Base-by-base conservation (phyloP, 352 stramenopile genomes). In the Globisporangium iwayamae region DNA sequence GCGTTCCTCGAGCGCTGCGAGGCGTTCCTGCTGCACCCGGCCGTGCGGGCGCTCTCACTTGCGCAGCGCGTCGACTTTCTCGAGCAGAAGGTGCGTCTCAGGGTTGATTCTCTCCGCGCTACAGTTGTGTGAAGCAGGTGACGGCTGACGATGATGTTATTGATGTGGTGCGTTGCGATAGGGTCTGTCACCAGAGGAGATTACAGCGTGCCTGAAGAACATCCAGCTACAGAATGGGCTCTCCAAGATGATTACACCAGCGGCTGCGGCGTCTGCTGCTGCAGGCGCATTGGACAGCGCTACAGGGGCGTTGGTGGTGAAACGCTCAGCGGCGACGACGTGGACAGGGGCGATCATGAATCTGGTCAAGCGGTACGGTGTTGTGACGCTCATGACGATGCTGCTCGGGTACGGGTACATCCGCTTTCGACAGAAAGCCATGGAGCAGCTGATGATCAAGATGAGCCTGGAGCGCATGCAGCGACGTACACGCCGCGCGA, bases 41-140 rank as follows among this genome's bases (percentile, higher is more conserved):
- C 69, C 0, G 83, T 91, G 57, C 80, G 83, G 9, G 63, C 75
- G 25, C 69, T 90, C 47, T 89, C 83, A 3, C 74, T 91, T 7
- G 81, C 83, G 22, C 75, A 91, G 63, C 80, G 81, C 46, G 83
- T 91, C 16, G 83, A 89, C 48, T 91, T 91, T 48, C 63, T 91
- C 10, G 83, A 91, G 73, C 74, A 83, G 48, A 91, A 91, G 64
- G 74, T 77, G 22, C n/a, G 45, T 18, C 10, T 41, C 18, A 2
- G 7, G 25, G 25, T 28, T 28, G 1, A 28, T 28, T 28, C 25
- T 28, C 34, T 39, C 34, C 11, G 8, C 8, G 34, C 13, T 14
- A 45, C 38, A 45, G 38, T 45, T 13, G 41, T 18, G 41, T 20
- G 14, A 2, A 45, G 16, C n/a, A 47, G 5, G 4, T 47, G 41